phyloP scores from a whole-genome alignment of 768 basidiomycete species.

The Porphyrellus cyaneotinctus region DNA sequence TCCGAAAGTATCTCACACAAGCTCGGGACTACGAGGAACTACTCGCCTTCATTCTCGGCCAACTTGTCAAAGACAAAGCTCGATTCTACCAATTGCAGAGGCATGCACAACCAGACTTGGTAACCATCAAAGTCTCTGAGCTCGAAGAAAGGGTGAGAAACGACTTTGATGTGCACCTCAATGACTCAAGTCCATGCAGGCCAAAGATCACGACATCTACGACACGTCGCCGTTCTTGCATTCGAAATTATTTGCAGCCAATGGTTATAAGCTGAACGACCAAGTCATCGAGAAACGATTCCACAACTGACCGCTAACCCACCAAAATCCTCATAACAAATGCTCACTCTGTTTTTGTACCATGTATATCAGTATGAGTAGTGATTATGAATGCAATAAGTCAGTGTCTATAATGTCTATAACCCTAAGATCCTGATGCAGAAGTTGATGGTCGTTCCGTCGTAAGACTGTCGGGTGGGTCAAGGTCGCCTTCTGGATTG shows the following conservation, averaged over 20 bases:
- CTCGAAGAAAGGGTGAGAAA: conserved; percentile 79
- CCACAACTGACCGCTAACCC: conserved; percentile 31
- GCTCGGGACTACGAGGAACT: conserved; percentile 95
- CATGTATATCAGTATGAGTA: conserved; percentile 23
- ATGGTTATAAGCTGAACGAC: conserved; percentile 77
- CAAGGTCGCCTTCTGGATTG: conserved; percentile 5
- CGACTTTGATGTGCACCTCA: not conserved
- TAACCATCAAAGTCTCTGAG: conserved; percentile 73
- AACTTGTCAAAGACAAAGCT: conserved; percentile 89
- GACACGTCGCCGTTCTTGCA: conserved; percentile 82
- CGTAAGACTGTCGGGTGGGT: conserved; percentile 3
- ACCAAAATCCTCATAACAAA: not conserved
- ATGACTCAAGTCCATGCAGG: conserved; percentile 43
- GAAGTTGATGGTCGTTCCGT: conserved; percentile 7
- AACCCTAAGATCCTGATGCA: conserved; percentile 18
- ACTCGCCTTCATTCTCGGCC: conserved; percentile 89
- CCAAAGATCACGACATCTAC: conserved; percentile 96
- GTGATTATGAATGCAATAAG: conserved; percentile 30
- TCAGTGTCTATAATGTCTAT: conserved; percentile 23
- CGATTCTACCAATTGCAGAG: conserved; percentile 76
- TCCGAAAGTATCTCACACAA: conserved; percentile 96
- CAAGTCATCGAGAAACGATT: conserved; percentile 74
- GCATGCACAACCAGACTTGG: conserved; percentile 71
- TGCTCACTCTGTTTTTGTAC: conserved; percentile 11
- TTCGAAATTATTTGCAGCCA: conserved; percentile 79